Evolutionary conservation across 768 basidiomycete species (phyloP), one percentile per base, ranked within the genome.

Genomic region (Favolaschia claudopus): DNA sequence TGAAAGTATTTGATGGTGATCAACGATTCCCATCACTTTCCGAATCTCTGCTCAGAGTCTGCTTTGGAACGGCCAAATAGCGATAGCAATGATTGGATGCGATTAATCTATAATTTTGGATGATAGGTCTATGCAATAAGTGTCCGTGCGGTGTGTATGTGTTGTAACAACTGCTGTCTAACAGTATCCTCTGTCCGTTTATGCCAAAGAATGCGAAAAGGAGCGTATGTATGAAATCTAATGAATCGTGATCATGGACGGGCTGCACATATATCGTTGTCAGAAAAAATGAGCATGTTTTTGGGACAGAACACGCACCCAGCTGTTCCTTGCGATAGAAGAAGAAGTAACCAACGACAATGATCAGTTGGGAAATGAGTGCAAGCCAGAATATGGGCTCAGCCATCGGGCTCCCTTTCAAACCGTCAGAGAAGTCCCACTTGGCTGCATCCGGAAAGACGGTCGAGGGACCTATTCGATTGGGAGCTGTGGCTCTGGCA

Each of bases 241-340:
- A 57, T 38, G 50, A 58, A 50, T 67, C 44, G 63, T 65, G 51
- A 70, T 77, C 60, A 78, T 67, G 77, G 77, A 49, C 77, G 77
- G 62, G 77, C 77, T 78, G 28, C 15, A 40, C 29, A 24, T n/a
- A n/a, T n/a, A n/a, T 24, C 28, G 45, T 58, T 20, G 34, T 51
- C 20, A 47, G 39, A 38, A 29, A 31, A 9, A 40, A 40, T n/a
- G 20, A 25, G 40, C 14, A 0, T 3, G 27, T 9, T n/a, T 39
- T 31, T 22, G 15, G 12, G 24, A 60, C 17, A 65, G 15, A 50
- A 39, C 43, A 80, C 90, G 49, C 71, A 91, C 91, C 75, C 59
- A 96, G 85, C 72, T 96, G 95, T 76, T 96, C 95, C 77, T 93
- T 95, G 74, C 95, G 88, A 76, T 96, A 96, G 85, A 96, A 96